Conservation (phyloP, 1,139 yeast genomes). For the Petasospora rhodanensis region DNA sequence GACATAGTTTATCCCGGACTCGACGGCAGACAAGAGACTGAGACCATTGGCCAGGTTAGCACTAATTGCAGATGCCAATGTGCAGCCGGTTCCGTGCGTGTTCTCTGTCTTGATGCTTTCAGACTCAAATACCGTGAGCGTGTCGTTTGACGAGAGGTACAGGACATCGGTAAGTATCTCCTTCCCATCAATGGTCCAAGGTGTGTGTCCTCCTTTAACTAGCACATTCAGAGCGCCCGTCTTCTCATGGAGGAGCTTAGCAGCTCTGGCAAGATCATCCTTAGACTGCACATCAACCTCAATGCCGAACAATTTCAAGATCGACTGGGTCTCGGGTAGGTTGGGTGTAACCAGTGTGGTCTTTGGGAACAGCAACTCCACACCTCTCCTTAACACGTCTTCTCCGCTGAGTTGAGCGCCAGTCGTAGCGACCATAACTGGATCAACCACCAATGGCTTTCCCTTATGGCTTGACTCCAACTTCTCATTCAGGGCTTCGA, state of each 20-base stretch:
- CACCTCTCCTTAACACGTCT: slow-evolving; percentile 40
- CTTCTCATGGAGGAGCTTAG: slow-evolving; percentile 36
- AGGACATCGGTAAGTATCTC: slow-evolving; percentile 53
- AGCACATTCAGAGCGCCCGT: slow-evolving; percentile 53
- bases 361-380: slow-evolving; percentile 44
- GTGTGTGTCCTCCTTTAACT: slow-evolving; percentile 80
- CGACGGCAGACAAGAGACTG: slow-evolving; percentile 44
- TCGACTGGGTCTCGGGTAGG: slow-evolving; percentile 54
- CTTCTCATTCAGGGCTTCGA: slow-evolving; percentile 40
- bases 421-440: slow-evolving; percentile 79
- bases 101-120: slow-evolving; percentile 44
- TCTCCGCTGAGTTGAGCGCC: slow-evolving; percentile 56
- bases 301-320: slow-evolving; percentile 28
- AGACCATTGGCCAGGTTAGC: slow-evolving; percentile 61
- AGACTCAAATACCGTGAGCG: slow-evolving; percentile 45
- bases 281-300: slow-evolving; percentile 24
- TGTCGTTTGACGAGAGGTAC: slow-evolving; percentile 40
- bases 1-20: slow-evolving; percentile 57
- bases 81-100: slow-evolving; percentile 92
- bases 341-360: slow-evolving; percentile 79
- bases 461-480: slow-evolving; percentile 32
- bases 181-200: slow-evolving; percentile 25
- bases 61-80: slow-evolving; percentile 77
- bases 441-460: slow-evolving; percentile 59
- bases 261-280: slow-evolving; percentile 40